These are phyloP conservation scores for Phytophthora podocarpi DNA, from an alignment of 352 stramenopile species.

Conservation along the genomic window DNA sequence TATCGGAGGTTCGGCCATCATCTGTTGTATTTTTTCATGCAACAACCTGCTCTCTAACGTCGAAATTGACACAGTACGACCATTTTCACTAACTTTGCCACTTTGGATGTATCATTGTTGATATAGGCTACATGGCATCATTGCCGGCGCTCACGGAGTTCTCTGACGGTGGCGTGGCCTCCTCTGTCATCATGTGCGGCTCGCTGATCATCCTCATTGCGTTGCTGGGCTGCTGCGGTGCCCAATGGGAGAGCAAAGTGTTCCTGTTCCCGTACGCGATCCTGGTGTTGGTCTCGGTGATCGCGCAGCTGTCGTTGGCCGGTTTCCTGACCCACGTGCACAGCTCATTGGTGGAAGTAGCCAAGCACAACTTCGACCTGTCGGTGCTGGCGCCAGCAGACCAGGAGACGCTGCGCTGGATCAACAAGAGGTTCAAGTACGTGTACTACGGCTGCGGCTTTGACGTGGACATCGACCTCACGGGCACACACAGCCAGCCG, in stretches of 20 bases:
- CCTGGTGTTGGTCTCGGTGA: conserved; percentile 75
- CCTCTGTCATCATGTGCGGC: conserved; percentile 82
- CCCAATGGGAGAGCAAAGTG: conserved; percentile 87
- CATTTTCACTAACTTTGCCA: conserved; percentile 5
- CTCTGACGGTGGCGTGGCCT: conserved; percentile 76
- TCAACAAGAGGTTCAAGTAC: conserved; percentile 79
- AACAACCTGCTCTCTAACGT: neutral
- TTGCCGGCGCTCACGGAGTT: conserved; percentile 83
- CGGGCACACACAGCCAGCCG: conserved; percentile 31
- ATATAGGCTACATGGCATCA: conserved; percentile 79
- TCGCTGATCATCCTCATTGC: conserved; percentile 80
- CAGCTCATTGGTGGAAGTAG: conserved; percentile 65
- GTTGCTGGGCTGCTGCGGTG: conserved; percentile 77
- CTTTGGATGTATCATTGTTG: conserved; percentile 11
- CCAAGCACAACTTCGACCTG: conserved; percentile 74
- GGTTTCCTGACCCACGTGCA: conserved; percentile 86
- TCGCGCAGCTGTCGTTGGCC: conserved; percentile 78
- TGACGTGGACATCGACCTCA: conserved; percentile 67
- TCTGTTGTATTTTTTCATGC: conserved; percentile 8
- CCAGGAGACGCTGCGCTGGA: conserved; percentile 72
- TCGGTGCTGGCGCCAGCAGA: conserved; percentile 57
- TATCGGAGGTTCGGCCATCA: conserved; percentile 59
- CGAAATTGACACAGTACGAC: conserved; percentile 2
- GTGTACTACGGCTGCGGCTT: conserved; percentile 78
- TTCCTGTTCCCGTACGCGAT: conserved; percentile 87